These are phyloP conservation scores for Claviceps sp. DNA, from an alignment of 2,329 filamentous ascomycete genomes.

Conservation along the genomic window DNA sequence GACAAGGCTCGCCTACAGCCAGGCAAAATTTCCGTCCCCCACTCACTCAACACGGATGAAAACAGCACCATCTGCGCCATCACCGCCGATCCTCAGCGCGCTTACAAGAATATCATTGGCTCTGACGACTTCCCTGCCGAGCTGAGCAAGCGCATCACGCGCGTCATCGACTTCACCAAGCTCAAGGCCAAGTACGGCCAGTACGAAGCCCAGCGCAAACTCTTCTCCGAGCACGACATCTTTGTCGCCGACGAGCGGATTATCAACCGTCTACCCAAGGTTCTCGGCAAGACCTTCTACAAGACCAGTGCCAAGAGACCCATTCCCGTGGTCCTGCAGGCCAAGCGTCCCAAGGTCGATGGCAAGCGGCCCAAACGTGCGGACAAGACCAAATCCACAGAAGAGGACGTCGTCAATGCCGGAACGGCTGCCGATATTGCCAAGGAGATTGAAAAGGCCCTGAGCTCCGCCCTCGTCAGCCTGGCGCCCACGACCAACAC, in stretches of 20 bases:
- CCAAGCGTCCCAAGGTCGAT: slow-evolving; percentile 47
- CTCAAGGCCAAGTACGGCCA: slow-evolving; percentile 71
- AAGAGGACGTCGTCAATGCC: slow-evolving; percentile 21
- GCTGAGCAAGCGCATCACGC: slow-evolving; percentile 53
- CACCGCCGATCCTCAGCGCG: slow-evolving; percentile 65
- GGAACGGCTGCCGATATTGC: slow-evolving; percentile 55
- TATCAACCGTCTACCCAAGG: slow-evolving; percentile 55
- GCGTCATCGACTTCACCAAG: slow-evolving; percentile 71
- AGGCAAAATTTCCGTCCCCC: slow-evolving; percentile 64
- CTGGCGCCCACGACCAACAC: slow-evolving; percentile 69
- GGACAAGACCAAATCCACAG: slow-evolving; percentile 29
- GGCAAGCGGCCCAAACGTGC: slow-evolving; percentile 41
- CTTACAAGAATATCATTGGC: slow-evolving; percentile 79
- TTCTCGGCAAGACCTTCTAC: slow-evolving; percentile 89
- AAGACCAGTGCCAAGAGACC: slow-evolving; percentile 71
- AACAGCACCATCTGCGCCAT: slow-evolving; percentile 71
- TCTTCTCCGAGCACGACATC: slow-evolving; percentile 76
- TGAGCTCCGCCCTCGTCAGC: slow-evolving; percentile 67
- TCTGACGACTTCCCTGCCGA: slow-evolving; percentile 56
- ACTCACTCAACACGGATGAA: slow-evolving; percentile 54
- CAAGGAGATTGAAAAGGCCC: slow-evolving; percentile 65
- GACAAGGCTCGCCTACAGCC: slow-evolving; percentile 75
- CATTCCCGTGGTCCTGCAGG: slow-evolving; percentile 61
- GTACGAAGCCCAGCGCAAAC: slow-evolving; percentile 75
- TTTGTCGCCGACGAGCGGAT: slow-evolving; percentile 91